A percentile compares a stretch with the other conserved stretches of the same genome.
phyloP scores from a whole-genome alignment of 2,329 filamentous ascomycete species.

The Paracamarosporium sp. region DNA sequence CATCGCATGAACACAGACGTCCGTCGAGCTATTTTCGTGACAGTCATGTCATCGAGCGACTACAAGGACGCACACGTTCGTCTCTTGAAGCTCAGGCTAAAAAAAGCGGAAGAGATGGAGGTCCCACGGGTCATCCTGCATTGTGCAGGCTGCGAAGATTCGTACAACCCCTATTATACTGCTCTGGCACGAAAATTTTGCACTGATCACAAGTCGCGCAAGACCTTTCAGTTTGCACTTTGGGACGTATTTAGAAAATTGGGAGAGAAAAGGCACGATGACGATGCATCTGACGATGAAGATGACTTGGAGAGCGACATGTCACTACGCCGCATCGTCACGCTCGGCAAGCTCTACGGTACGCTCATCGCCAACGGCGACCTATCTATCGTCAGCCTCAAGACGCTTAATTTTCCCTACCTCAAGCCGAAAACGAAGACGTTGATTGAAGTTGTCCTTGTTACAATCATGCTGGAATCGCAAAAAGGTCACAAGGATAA shows the following conservation, averaged over 20 bases:
- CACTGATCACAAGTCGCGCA: slow-evolving; percentile 74
- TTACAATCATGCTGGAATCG: slow-evolving; percentile 75
- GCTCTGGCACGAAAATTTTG: slow-evolving; percentile 82
- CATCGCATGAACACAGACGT: slow-evolving; percentile 88
- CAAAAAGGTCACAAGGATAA: slow-evolving; percentile 57
- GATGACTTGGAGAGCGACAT: slow-evolving; percentile 58
- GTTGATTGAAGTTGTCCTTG: slow-evolving; percentile 82
- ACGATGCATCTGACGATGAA: slow-evolving; percentile 64
- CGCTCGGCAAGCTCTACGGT: slow-evolving; percentile 71
- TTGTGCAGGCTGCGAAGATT: slow-evolving; percentile 80
- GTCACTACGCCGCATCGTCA: slow-evolving; percentile 67
- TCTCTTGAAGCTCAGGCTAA: slow-evolving; percentile 81
- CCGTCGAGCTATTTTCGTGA: slow-evolving; percentile 89
- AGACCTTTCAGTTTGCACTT: slow-evolving; percentile 85
- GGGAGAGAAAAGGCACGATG: slow-evolving; percentile 75
- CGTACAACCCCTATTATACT: slow-evolving; percentile 93
- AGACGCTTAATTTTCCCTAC: slow-evolving; percentile 79
- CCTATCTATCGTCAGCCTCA: slow-evolving; percentile 64
- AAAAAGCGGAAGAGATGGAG: slow-evolving; percentile 84
- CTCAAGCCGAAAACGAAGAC: slow-evolving; percentile 76
- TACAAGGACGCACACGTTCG: slow-evolving; percentile 83
- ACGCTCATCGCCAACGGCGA: slow-evolving; percentile 66
- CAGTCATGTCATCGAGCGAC: slow-evolving; percentile 84
- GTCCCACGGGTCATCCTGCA: slow-evolving; percentile 87
- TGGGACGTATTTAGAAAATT: slow-evolving; percentile 86